Percentiles rank a stretch among this genome's conserved stretches.
These are phyloP conservation scores for Coemansia sp. DNA, from an alignment of 192 early-diverging fungal species.

Conservation along the genomic window DNA sequence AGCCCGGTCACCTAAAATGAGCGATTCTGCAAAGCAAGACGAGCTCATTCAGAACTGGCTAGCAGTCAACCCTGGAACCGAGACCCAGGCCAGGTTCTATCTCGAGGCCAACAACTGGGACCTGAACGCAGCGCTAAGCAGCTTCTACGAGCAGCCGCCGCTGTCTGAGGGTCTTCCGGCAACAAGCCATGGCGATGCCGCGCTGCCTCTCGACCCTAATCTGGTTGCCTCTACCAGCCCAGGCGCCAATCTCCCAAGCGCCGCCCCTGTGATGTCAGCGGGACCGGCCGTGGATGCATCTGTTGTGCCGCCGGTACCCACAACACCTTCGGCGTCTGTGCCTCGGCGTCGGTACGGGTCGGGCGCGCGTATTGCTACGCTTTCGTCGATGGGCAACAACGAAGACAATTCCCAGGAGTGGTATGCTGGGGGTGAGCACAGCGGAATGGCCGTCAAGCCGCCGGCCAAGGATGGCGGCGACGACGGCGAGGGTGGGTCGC, in stretches of 20 bases:
- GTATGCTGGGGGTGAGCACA: conserved; percentile 94
- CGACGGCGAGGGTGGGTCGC: conserved; percentile 31
- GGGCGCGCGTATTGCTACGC: conserved; percentile 52
- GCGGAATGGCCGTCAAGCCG: conserved; percentile 62
- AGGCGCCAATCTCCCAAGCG: conserved; percentile 9
- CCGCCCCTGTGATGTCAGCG: conserved; percentile 42
- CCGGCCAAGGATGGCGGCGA: conserved; percentile 17
- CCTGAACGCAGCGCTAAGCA: conserved; percentile 66
- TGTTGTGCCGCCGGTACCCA: conserved; percentile 2
- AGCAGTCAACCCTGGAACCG: conserved; percentile 55
- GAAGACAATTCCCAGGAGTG: conserved; percentile 53
- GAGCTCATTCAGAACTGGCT: conserved; percentile 64
- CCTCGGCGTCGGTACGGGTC: conserved; percentile 48
- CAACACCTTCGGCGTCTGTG: conserved; percentile 26
- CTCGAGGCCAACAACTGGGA: conserved; percentile 80
- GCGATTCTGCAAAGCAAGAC: conserved; percentile 39
- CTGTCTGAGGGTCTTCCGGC: conserved; percentile 50
- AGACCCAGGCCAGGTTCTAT: conserved; percentile 68
- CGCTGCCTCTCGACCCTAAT: conserved; percentile 46
- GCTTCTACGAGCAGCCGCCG: conserved; percentile 67
- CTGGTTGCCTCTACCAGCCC: conserved; percentile 9
- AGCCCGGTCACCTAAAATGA: conserved; percentile 14
- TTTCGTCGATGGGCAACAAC: conserved; percentile 31
- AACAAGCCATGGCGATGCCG: conserved; percentile 26
- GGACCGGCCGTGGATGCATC: conserved; percentile 18